Percentiles rank a stretch among this genome's conserved stretches.
Conservation (phyloP, 257 asterid genomes). For the Anisodus tanguticus region DNA sequence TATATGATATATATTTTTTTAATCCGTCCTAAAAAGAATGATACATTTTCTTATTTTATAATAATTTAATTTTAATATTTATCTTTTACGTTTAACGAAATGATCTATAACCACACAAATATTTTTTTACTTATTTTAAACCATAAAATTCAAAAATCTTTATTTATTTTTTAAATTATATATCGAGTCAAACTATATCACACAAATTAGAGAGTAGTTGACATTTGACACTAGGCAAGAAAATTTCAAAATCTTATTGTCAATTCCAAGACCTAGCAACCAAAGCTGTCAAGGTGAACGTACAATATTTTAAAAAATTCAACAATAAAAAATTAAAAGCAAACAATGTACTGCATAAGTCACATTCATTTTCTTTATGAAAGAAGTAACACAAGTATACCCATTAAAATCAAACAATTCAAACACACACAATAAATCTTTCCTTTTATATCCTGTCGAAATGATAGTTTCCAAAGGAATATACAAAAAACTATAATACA, state of each 20-base stretch:
- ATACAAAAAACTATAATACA: not conserved
- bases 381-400: not conserved
- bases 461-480: conserved; percentile 12
- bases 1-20: too few relatives aligned
- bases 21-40: too few relatives aligned
- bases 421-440: not conserved
- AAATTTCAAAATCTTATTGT: not conserved
- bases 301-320: not conserved
- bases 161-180: too few relatives aligned
- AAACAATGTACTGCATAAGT: not conserved
- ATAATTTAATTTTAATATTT: too few relatives aligned
- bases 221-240: not conserved
- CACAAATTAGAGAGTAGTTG: not conserved
- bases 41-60: too few relatives aligned
- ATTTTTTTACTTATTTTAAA: too few relatives aligned
- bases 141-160: too few relatives aligned
- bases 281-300: not conserved
- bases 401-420: not conserved
- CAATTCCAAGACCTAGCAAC: not conserved
- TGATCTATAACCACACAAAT: too few relatives aligned
- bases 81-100: too few relatives aligned
- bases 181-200: not conserved
- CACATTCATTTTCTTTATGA: not conserved
- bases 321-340: not conserved
- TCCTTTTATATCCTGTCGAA: conserved; percentile 24